These are phyloP conservation scores for Coniosporium apollinis DNA, from an alignment of 495 filamentous ascomycete genomes.

Conservation along the genomic window DNA sequence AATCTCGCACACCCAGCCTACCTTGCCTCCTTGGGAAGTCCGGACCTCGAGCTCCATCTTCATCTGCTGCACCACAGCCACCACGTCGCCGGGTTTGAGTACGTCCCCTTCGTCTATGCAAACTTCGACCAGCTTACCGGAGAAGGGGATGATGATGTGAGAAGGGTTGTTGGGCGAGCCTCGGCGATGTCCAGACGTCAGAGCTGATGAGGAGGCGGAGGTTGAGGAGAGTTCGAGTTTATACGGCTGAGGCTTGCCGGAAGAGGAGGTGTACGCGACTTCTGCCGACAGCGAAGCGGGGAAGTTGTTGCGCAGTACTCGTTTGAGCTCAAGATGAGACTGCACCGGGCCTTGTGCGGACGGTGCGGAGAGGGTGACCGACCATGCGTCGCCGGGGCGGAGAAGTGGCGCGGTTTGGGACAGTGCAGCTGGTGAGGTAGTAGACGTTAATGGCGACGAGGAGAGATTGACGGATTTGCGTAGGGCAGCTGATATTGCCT, in stretches of 20 bases:
- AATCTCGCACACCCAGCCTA: constrained; percentile 38
- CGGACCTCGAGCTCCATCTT: constrained; percentile 51
- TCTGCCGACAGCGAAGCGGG: constrained; percentile 36
- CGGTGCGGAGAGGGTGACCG: constrained; percentile 4
- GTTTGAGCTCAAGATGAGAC: constrained; percentile 33
- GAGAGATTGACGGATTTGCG: not conserved
- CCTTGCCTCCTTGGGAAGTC: constrained; percentile 29
- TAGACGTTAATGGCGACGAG: not conserved
- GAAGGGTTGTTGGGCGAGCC: constrained; percentile 32
- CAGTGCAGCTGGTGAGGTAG: too few species aligned
- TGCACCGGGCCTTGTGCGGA: not conserved
- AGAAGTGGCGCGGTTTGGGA: constrained; percentile 8
- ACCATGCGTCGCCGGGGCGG: constrained; percentile 14
- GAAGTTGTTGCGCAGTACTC: constrained; percentile 41
- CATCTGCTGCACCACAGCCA: constrained; percentile 51
- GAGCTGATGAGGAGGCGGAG: constrained; percentile 30
- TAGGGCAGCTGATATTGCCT: not conserved
- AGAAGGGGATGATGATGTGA: constrained; percentile 42
- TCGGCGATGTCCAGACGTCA: constrained; percentile 32
- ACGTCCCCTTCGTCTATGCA: constrained; percentile 36
- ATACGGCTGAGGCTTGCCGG: constrained; percentile 19
- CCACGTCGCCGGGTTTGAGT: constrained; percentile 33
- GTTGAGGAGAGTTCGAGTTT: constrained; percentile 31
- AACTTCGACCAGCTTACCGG: constrained; percentile 42
- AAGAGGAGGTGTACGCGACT: constrained; percentile 34